Evolutionary conservation across 2,329 filamentous ascomycete genomes (phyloP).

Genomic region (Metarhizium humberi): DNA sequence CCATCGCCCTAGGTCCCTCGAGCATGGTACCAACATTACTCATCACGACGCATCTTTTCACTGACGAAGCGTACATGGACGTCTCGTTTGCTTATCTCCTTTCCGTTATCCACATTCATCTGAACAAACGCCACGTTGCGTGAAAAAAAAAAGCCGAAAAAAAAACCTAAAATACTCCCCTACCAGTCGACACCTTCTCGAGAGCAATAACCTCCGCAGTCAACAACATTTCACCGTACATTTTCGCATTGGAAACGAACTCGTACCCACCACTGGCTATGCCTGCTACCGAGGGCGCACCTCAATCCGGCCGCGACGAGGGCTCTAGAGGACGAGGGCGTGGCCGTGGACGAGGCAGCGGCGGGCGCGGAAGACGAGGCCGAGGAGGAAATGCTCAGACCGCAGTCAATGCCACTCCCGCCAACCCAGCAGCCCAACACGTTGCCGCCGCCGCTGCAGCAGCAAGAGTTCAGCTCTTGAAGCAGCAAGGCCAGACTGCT

Average conservation of each 20-base stretch:
- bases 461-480: constrained; percentile 20
- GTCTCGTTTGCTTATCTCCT: too few species aligned
- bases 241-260: background rate
- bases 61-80: too few species aligned
- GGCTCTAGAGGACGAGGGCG: constrained; percentile 30
- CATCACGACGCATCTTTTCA: too few species aligned
- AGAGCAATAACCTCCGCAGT: background rate
- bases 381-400: constrained; percentile 7
- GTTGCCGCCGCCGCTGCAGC: constrained; percentile 19
- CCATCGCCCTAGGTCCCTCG: too few species aligned
- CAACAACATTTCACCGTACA: background rate
- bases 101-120: too few species aligned
- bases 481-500: constrained; percentile 10
- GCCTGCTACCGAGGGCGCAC: constrained; percentile 12
- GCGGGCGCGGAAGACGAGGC: constrained; percentile 9
- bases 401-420: constrained; percentile 5
- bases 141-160: too few species aligned
- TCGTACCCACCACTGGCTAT: constrained; percentile 4
- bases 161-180: too few species aligned
- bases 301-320: constrained; percentile 18
- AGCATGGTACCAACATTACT: too few species aligned
- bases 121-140: too few species aligned
- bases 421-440: constrained; percentile 21
- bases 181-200: background rate
- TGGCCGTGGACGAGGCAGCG: constrained; percentile 21